These are phyloP conservation scores for Yamadazyma dushanensis DNA, from an alignment of 1,139 yeast species.

Conservation along the genomic window DNA sequence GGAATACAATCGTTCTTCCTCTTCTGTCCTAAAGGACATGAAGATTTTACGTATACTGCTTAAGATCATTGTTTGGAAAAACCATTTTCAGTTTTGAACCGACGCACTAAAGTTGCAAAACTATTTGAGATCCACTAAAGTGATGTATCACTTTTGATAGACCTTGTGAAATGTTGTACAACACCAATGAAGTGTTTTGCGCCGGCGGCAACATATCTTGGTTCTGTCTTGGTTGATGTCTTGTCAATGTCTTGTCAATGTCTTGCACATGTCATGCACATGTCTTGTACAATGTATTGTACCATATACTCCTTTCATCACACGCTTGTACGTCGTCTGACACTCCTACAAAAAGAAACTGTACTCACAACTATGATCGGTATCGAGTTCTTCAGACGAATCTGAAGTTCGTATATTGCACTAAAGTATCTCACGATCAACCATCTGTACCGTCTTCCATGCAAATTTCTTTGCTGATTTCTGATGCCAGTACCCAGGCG, in stretches of 20 bases:
- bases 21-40: slow-evolving; percentile 81
- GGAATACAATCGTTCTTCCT: slow-evolving; percentile 76
- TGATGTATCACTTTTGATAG: no score
- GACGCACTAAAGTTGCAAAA: slow-evolving; percentile 5
- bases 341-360: slow-evolving; percentile 25
- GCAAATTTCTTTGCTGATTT: slow-evolving; percentile 39
- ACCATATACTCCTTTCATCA: no score
- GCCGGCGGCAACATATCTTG: no score
- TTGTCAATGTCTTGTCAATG: no score
- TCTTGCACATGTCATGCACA: no score
- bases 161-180: no score
- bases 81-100: slow-evolving; percentile 4
- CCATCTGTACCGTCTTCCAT: slow-evolving; percentile 80
- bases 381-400: slow-evolving; percentile 60
- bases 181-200: no score
- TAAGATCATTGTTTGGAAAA: slow-evolving; percentile 39
- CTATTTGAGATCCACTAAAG: no score
- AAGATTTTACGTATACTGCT: slow-evolving; percentile 75
- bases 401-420: slow-evolving; percentile 69
- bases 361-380: slow-evolving; percentile 67
- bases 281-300: no score
- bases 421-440: slow-evolving; percentile 64
- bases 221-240: no score
- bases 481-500: slow-evolving; percentile 77
- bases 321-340: no score